Base-by-base conservation (phyloP, 2,329 filamentous ascomycete genomes). In the Xylariaceae sp. region DNA sequence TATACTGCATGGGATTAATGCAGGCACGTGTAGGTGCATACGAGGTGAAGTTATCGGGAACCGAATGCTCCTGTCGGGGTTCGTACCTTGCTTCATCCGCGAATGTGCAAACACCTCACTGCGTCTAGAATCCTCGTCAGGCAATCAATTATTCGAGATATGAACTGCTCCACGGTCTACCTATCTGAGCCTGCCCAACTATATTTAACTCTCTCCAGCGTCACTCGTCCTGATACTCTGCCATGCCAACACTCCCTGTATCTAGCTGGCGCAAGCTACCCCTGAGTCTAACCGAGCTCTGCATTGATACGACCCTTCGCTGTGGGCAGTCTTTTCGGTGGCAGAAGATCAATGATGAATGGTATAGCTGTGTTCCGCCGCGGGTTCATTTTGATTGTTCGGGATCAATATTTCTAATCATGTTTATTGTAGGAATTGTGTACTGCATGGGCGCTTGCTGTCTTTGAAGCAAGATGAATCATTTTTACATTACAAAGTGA, bases 311-410 rank as follows among this genome's bases (percentile, higher is more conserved):
- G 0, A 96, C 91, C 0, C 76, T 99, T 32, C 86, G 92, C 58
- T 99, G 94, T 69, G 94, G 94, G 3, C 94, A 99, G 70, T 96
- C 92, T 0, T 99, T 99, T 65, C 86, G 92, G 75, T 99, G 94
- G 94, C 87, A 86, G 57, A 91, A 92, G 68, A 83, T 89, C 46
- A 80, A 84, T 41, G 84, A 92, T 68, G 87, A 92, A 76, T 99
- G 94, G 94, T 88, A 64, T 65, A 36, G 21, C 15, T 18, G 19
- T 29, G 49, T 36, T 15, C 21, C 42, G 7, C 39, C 13, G 12
- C n/a, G 12, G 5, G 12, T 21, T 12, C 15, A 21, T 2, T 18
- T 30, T 15, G 10, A n/a, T n/a, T 37, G 3, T 48, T 10, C 19
- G 18, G 4, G 7, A 15, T 3, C 32, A 16, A 1, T 43, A 10